phyloP scores from a whole-genome alignment of 2,329 filamentous ascomycete genomes.

The Colletotrichum sp. region DNA sequence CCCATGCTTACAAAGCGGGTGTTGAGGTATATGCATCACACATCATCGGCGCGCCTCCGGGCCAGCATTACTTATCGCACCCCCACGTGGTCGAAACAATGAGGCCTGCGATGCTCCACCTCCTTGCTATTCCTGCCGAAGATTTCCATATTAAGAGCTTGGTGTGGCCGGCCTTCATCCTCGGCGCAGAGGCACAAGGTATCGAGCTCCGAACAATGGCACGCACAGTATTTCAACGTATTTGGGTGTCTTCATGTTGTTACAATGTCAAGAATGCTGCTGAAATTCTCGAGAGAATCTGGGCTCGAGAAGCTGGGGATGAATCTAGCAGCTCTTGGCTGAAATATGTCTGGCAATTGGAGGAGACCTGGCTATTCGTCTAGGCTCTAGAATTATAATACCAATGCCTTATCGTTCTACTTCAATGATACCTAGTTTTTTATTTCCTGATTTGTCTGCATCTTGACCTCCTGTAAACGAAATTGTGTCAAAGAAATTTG shows the following conservation, averaged over 20 bases:
- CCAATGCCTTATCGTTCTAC: not conserved
- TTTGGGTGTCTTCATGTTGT: slow-evolving; percentile 15
- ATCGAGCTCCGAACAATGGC: not conserved
- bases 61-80: not conserved
- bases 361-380: slow-evolving; percentile 13
- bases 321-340: not conserved
- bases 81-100: not conserved
- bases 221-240: not conserved
- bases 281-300: not conserved
- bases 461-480: not conserved
- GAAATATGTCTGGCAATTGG: slow-evolving; percentile 1
- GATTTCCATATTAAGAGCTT: slow-evolving; percentile 17
- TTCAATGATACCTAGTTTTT: not conserved
- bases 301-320: not conserved
- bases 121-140: not conserved
- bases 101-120: not conserved
- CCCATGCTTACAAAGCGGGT: slow-evolving; percentile 5
- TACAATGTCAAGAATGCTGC: slow-evolving; percentile 8
- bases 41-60: not conserved
- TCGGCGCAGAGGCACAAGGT: not conserved
- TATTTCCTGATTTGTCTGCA: not conserved
- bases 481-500: not conserved
- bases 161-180: slow-evolving; percentile 8
- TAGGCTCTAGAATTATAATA: not conserved
- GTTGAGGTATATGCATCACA: slow-evolving; percentile 8